Evolutionary conservation across 176 grass and related monocot species (phyloP), one percentile per base, ranked within the genome.

Genomic region (Hsuehochloa calcarea): DNA sequence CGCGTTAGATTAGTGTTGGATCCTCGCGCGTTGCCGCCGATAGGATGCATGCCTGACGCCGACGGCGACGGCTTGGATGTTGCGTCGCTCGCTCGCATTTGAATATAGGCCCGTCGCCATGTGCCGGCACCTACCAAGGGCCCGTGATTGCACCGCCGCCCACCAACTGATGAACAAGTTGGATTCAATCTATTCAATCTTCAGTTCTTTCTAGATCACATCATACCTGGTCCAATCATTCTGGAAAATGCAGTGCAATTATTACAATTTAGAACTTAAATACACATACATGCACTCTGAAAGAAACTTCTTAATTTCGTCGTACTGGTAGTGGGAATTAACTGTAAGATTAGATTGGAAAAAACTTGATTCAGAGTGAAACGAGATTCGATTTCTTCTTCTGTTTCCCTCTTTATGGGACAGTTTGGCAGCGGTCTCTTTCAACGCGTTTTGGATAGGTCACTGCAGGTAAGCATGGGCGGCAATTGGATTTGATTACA

Each of bases 41-140:
- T 70, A 8, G 23, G 63, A 27, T 51, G 52, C 29, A 12, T 13
- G 58, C 4, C n/a, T 25, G 51, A 31, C 74, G 72, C 11, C 34
- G 44, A 55, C 81, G 65, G 31, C 20, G 25, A 45, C 87, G 82
- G 62, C 50, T 43, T 81, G 77, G 82, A 77, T 3, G 41, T 4
- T 61, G 65, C 31, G 60, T 9, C 52, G 64, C 23, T 9, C 52
- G 64, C 23, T 12, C 0, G 20, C 31, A 40, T 70, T 77, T 64
- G 83, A 81, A 52, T 75, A 75, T 74, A 34, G 50, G 3, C n/a
- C 40, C 71, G 83, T 45, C 26, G 65, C 56, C 79, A 90, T 90
- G 78, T 86, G 88, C 88, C 23, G 43, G 75, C 81, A 65, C 67
- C 66, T 10, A 74, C 35, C 68, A 47, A 43, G 49, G 70, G 55